Evolutionary conservation across 495 filamentous ascomycete genomes (phyloP), one percentile per base, ranked within the genome.

Genomic region (Penicillium tannophilum): DNA sequence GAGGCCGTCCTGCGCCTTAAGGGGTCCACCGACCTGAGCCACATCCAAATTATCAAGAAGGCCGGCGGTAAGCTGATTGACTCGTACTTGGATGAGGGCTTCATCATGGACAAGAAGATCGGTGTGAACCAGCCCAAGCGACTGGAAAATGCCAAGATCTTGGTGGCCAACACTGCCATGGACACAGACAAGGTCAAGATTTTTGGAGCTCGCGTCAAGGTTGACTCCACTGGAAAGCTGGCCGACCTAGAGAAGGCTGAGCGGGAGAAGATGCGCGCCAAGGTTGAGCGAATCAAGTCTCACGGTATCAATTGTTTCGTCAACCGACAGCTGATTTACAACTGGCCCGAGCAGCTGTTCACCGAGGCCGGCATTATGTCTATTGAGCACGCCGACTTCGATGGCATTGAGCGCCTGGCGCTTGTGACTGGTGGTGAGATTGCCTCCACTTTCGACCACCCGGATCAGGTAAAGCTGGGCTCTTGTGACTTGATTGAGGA

Each of bases 151-250:
- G 94, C 92, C 51, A 98, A 97, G 82, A 98, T 98, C 59, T 76
- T 98, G 17, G 89, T 98, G 26, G 94, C 94, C 55, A 98, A 98
- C 76, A 98, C 94, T 11, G 88, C 93, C 6, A 98, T 98, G 94
- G 94, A 98, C 73, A 98, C 94, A 26, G 94, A 98, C 76, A 98
- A 98, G 83, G 90, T 98, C 77, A 98, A 98, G 84, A 97, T 98
- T 65, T 98, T 98, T 70, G 94, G 94, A 56, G 94, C 94, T 19
- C 86, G 92, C 24, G 90, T 98, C 65, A 96, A 97, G 82, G 94
- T 81, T 47, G 90, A 91, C 64, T 92, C 90, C 33, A 98, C 94
- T 10, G 89, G 91, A 58, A 97, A 98, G 83, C 81, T 98, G 28
- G 94, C 94, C 14, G 95, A 98, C 62, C 84, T 98, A 49, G 94